phyloP scores from a whole-genome alignment of 768 basidiomycete species.

The Tulasnella sp. region DNA sequence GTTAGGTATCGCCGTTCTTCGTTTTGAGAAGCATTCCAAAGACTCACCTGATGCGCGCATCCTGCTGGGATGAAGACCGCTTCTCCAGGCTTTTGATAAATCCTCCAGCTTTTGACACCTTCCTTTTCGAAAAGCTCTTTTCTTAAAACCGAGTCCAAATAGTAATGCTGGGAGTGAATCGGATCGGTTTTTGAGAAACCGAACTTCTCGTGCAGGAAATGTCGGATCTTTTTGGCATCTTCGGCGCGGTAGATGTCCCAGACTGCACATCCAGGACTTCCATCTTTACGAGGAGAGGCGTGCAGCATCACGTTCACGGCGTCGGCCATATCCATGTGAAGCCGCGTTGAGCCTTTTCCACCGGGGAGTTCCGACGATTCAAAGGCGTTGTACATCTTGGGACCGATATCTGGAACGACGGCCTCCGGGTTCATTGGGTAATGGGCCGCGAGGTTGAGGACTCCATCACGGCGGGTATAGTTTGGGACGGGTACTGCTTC shows the following conservation, averaged over 20 bases:
- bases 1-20: not conserved
- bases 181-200: slow-evolving; percentile 54
- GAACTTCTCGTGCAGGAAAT: slow-evolving; percentile 66
- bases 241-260: slow-evolving; percentile 89
- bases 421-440: slow-evolving; percentile 64
- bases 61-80: slow-evolving; percentile 95
- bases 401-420: slow-evolving; percentile 75
- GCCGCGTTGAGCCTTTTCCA: slow-evolving; percentile 77
- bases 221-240: slow-evolving; percentile 73
- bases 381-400: slow-evolving; percentile 92
- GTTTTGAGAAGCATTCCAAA: not conserved
- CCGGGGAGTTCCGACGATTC: slow-evolving; percentile 61
- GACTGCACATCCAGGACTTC: slow-evolving; percentile 64
- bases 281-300: slow-evolving; percentile 57
- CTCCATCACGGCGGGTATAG: slow-evolving; percentile 87
- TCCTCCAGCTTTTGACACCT: slow-evolving; percentile 72
- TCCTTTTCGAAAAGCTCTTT: slow-evolving; percentile 61
- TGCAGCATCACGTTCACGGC: slow-evolving; percentile 90
- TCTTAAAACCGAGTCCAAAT: slow-evolving; percentile 67
- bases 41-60: slow-evolving; percentile 78
- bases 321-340: slow-evolving; percentile 95
- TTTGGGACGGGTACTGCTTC: slow-evolving; percentile 80
- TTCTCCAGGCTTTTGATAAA: slow-evolving; percentile 89
- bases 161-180: slow-evolving; percentile 87
- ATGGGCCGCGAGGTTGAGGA: slow-evolving; percentile 83